A percentile compares a stretch with the other conserved stretches of the same genome.
These are phyloP conservation scores for Stentor coeruleus DNA, from an alignment of 73 alveolate genomes.

Conservation along the genomic window DNA sequence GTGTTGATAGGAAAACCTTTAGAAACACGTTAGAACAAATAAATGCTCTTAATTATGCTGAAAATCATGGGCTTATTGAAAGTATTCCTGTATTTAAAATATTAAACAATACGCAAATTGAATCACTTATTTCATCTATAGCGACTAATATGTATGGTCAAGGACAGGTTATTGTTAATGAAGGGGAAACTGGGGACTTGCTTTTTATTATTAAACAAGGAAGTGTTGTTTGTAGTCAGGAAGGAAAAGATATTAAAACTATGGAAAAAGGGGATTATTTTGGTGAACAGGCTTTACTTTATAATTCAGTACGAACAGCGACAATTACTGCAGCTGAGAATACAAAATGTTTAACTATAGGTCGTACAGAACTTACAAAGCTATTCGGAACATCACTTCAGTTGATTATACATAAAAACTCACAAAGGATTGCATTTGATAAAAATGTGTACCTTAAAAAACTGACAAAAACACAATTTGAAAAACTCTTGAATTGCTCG, in stretches of 20 bases:
- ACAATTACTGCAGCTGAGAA: no score
- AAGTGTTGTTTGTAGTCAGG: conserved; percentile 44
- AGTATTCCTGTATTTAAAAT: conserved; percentile 23
- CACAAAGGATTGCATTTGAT: no score
- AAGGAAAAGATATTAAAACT: conserved; percentile 44
- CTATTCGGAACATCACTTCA: no score
- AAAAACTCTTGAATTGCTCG: no score
- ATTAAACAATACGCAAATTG: no score
- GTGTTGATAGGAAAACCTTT: conserved; percentile 80
- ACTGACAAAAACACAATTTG: no score
- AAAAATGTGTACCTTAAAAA: no score
- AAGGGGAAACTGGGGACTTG: conserved; percentile 74
- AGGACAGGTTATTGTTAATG: conserved; percentile 52
- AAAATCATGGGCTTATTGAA: conserved; percentile 29
- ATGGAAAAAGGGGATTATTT: conserved; percentile 44
- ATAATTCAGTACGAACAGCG: conserved; percentile 35
- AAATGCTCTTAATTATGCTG: conserved; percentile 28
- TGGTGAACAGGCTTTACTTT: conserved; percentile 36
- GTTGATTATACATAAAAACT: no score
- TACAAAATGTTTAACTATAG: no score
- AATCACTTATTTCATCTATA: no score
- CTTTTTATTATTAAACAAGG: conserved; percentile 65
- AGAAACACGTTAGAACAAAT: conserved; percentile 44
- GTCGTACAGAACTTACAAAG: no score
- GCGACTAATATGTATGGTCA: conserved; percentile 31